Evolutionary conservation across 768 basidiomycete genomes (phyloP).

Genomic region (Tricholoma matsutake): DNA sequence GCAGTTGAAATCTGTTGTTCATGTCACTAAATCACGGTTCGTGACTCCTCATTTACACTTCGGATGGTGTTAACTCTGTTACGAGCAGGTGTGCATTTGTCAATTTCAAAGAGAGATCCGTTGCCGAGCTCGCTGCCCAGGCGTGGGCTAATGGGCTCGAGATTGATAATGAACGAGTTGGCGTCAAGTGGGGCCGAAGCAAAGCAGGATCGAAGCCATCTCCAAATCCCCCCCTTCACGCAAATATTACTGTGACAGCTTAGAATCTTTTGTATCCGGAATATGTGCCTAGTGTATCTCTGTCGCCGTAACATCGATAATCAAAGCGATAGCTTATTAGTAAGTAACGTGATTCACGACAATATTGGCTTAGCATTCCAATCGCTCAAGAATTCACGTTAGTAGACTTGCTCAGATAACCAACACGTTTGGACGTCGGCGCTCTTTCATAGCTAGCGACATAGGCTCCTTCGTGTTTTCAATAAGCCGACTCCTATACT

Average conservation of each 20-base stretch:
- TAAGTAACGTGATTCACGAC: background rate
- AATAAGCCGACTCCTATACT: too few relatives aligned
- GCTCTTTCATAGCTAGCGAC: background rate
- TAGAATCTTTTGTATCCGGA: background rate
- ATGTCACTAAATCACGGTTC: conserved; percentile 77
- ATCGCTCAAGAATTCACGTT: background rate
- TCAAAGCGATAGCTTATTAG: background rate
- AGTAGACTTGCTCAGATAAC: background rate
- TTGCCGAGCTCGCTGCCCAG: conserved; percentile 87
- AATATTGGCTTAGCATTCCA: background rate
- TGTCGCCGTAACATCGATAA: background rate
- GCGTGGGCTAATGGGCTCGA: conserved; percentile 92
- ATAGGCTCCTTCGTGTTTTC: background rate
- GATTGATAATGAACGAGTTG: conserved; percentile 68
- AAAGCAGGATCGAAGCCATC: conserved; percentile 39
- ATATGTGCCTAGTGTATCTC: background rate
- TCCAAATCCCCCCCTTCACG: conserved; percentile 15
- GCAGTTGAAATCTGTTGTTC: conserved; percentile 79
- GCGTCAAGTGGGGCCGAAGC: conserved; percentile 89
- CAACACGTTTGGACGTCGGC: background rate
- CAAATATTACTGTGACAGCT: conserved; percentile 15
- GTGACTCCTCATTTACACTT: conserved; percentile 12
- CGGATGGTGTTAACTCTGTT: background rate
- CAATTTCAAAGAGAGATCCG: conserved; percentile 79
- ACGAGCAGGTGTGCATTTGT: conserved; percentile 83